These are phyloP conservation scores for Sphaceloma murrayae DNA, from an alignment of 2,329 filamentous ascomycete species.

Conservation along the genomic window DNA sequence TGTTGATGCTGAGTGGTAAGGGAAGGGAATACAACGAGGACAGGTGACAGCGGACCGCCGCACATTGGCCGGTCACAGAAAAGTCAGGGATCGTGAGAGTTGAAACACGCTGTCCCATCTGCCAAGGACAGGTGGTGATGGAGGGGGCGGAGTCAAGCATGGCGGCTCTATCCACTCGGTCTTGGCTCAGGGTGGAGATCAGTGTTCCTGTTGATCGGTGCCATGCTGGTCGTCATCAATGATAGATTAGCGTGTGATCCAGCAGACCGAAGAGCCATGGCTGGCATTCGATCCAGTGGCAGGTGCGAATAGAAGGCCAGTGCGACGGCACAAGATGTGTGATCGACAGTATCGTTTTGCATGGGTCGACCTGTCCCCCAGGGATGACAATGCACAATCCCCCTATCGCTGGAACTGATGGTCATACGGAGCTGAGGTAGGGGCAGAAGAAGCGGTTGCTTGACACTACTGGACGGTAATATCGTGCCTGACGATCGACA, in stretches of 20 bases:
- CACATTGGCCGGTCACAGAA: slow-evolving; percentile 9
- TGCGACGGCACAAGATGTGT: slow-evolving; percentile 2
- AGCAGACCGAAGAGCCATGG: too few relatives aligned
- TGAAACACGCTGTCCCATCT: slow-evolving; percentile 10
- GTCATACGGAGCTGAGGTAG: too few relatives aligned
- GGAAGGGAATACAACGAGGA: too few relatives aligned
- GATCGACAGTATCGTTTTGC: slow-evolving; percentile 9
- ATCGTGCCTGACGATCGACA: slow-evolving; percentile 7
- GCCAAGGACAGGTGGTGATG: not conserved
- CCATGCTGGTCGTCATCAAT: slow-evolving; percentile 9
- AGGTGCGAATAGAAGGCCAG: not conserved
- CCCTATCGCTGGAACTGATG: too few relatives aligned
- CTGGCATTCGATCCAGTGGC: too few relatives aligned
- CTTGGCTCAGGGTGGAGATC: not conserved
- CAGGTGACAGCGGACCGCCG: not conserved
- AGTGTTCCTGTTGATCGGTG: slow-evolving; percentile 6
- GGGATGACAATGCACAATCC: too few relatives aligned
- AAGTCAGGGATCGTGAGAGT: slow-evolving; percentile 7
- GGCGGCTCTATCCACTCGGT: not conserved
- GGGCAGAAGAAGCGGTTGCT: too few relatives aligned
- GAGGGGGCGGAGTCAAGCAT: slow-evolving; percentile 11
- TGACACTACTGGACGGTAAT: too few relatives aligned
- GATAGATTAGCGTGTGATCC: too few relatives aligned
- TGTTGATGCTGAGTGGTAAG: not conserved
- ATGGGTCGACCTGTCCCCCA: too few relatives aligned